A percentile compares a stretch with the other conserved stretches of the same genome.
Conservation (phyloP, 176 grass and related monocot genomes). For the Puya raimondii region DNA sequence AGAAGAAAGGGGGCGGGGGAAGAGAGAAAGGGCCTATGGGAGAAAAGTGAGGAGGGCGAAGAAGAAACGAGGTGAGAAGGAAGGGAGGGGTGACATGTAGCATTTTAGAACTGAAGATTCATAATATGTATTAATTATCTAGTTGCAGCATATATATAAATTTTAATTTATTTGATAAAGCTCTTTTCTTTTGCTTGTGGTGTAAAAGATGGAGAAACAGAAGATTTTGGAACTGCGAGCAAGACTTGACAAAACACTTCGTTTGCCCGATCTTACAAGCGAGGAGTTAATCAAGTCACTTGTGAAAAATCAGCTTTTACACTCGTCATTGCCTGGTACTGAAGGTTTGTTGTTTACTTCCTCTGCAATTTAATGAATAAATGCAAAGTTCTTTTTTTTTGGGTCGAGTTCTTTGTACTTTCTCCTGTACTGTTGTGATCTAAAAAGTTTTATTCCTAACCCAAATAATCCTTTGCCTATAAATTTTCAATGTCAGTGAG, state of each 20-base stretch:
- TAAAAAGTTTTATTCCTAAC: too few relatives aligned
- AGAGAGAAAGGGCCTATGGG: too few relatives aligned
- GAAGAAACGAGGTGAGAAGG: too few relatives aligned
- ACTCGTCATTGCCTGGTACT: slow-evolving; percentile 18
- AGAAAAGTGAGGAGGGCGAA: too few relatives aligned
- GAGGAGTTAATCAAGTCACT: slow-evolving; percentile 44
- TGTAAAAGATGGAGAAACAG: slow-evolving; percentile 58
- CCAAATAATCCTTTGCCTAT: too few relatives aligned
- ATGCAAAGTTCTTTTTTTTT: slow-evolving; percentile 9
- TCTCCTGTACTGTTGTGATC: not conserved
- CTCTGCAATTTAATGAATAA: slow-evolving; percentile 17
- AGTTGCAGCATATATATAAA: not conserved
- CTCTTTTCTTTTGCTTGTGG: not conserved
- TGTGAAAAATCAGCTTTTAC: slow-evolving; percentile 51
- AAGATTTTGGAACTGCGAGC: slow-evolving; percentile 47
- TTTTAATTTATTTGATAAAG: not conserved
- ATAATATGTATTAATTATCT: not conserved
- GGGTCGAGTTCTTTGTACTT: slow-evolving; percentile 2
- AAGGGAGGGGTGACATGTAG: too few relatives aligned
- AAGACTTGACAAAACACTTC: slow-evolving; percentile 52
- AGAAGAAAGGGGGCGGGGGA: too few relatives aligned
- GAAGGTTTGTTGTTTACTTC: slow-evolving; percentile 36
- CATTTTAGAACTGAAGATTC: too few relatives aligned
- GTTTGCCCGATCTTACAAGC: slow-evolving; percentile 54
- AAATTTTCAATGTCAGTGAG: too few relatives aligned